Evolutionary conservation across 768 basidiomycete species (phyloP).

Genomic region (Termitomyces eurrhizus): DNA sequence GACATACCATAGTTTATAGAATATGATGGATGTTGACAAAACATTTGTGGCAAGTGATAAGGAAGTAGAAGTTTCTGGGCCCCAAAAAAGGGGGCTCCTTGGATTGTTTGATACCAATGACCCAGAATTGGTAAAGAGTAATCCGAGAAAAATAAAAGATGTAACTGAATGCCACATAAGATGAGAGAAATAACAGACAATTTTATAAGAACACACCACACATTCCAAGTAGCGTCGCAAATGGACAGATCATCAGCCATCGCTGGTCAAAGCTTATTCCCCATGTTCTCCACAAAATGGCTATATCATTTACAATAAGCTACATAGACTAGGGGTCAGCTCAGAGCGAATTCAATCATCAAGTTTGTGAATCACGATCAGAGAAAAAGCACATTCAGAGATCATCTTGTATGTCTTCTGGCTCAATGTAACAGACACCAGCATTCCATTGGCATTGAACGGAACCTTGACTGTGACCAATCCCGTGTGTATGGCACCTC

Average conservation of each 20-base stretch:
- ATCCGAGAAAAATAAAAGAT: neutral
- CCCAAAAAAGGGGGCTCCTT: neutral
- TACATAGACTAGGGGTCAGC: neutral
- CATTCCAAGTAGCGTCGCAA: neutral
- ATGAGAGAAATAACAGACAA: neutral
- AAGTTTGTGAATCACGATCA: neutral
- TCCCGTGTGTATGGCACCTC: neutral
- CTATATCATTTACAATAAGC: neutral
- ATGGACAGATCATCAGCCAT: neutral
- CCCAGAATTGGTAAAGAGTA: neutral
- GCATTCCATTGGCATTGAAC: neutral
- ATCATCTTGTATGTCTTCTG: neutral
- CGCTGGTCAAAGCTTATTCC: neutral
- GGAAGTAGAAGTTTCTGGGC: neutral
- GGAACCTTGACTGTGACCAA: neutral
- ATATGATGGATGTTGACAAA: neutral
- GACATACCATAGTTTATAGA: neutral
- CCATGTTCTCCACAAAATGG: neutral
- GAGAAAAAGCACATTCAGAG: too few species aligned
- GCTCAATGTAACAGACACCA: neutral
- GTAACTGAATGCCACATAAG: neutral
- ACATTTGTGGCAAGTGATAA: neutral
- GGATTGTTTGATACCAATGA: neutral
- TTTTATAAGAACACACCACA: neutral
- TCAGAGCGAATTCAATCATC: neutral